Evolutionary conservation across 805 yeast species (phyloP), one percentile per base, ranked within the genome.

Genomic region (Trichomonascus vanleenenianus): DNA sequence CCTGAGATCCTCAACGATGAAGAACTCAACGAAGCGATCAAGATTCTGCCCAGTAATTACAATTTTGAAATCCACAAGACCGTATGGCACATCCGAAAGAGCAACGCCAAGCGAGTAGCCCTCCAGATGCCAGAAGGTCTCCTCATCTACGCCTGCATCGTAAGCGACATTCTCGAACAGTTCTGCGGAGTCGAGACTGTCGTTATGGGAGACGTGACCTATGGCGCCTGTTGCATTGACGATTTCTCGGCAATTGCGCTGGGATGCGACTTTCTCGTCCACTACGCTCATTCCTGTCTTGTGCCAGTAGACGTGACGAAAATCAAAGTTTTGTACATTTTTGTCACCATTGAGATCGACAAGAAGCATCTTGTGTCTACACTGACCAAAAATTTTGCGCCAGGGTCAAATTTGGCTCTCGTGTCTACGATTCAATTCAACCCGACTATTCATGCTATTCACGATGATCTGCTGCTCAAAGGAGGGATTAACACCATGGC

Each of bases 171-270:
- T 19, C 61, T 93, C 31, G 95, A 87, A 58, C 96, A 89, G 63
- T 91, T 93, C 56, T 89, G 97, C 61, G 65, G 68, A 2, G 87
- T 83, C 44, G 96, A 89, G 58, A 85, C 89, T 0, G 71, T 93
- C 1, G 93, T 91, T 2, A 93, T 93, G 98, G 98, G 98, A 2
- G 98, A 93, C 63, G 98, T 93, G 0, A 86, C 97, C 0, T 93
- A 93, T 59, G 98, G 98, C 37, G 98, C 98, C 0, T 93, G 98
- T 62, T 93, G 98, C 66, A 88, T 93, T 39, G 98, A 93, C 62
- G 98, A 93, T 60, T 93, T 73, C 60, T 89, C 98, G 0, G 98
- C 98, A 1, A 72, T 89, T 51, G 80, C 97, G 0, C 65, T 93
- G 22, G 96, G 85, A 41, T 93, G 98, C 66, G 98, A 93, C 60